Conservation (phyloP, 208 protist species). For the Trypanosoma boissoni region DNA sequence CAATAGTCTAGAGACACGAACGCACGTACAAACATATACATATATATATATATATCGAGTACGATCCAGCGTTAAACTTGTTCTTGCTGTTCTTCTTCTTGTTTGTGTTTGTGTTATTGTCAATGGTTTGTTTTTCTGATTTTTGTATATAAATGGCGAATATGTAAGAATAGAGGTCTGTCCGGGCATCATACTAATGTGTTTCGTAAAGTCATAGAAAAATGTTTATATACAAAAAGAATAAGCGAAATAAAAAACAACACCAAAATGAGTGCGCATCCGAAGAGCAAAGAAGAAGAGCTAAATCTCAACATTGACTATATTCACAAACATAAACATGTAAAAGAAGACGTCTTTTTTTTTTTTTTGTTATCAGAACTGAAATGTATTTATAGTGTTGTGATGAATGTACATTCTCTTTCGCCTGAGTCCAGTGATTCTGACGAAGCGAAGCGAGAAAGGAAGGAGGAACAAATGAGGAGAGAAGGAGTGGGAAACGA, state of each 20-base stretch:
- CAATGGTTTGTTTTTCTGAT: slow-evolving; percentile 6
- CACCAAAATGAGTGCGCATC: too few relatives aligned
- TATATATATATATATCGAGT: background rate
- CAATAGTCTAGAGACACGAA: slow-evolving; percentile 4
- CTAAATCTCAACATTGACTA: too few relatives aligned
- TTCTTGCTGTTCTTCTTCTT: slow-evolving; percentile 4
- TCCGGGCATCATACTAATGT: too few relatives aligned
- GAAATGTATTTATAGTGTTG: background rate
- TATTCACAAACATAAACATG: too few relatives aligned
- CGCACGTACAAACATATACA: background rate
- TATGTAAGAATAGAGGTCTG: too few relatives aligned
- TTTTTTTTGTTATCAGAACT: background rate
- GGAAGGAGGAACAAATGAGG: background rate
- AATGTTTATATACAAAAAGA: too few relatives aligned
- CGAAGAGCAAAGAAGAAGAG: too few relatives aligned
- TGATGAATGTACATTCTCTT: background rate
- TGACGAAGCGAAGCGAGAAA: background rate
- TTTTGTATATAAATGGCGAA: slow-evolving; percentile 8
- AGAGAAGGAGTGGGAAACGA: too few relatives aligned
- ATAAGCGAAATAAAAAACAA: too few relatives aligned
- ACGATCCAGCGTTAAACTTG: too few relatives aligned
- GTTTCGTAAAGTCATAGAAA: too few relatives aligned
- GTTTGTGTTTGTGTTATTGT: slow-evolving; percentile 1
- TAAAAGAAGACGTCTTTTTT: slow-evolving; percentile 4
- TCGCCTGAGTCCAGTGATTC: background rate